phyloP scores from a whole-genome alignment of 805 yeast species.

The Saccharomyces kudriavzevii region DNA sequence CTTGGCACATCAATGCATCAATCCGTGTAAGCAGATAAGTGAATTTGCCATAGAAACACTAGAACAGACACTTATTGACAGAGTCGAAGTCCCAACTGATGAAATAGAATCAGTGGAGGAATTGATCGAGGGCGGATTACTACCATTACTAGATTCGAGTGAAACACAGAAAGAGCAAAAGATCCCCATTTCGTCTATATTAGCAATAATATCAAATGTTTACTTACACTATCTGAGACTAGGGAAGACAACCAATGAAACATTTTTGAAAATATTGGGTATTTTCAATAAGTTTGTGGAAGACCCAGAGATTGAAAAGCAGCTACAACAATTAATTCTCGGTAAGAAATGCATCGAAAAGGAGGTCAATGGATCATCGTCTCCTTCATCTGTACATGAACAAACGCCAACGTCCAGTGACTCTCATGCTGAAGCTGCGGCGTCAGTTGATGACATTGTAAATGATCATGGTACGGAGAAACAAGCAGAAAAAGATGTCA shows the following conservation, averaged over 20 bases:
- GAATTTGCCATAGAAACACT: constrained; percentile 54
- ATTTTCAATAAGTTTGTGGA: constrained; percentile 35
- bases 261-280: constrained; percentile 32
- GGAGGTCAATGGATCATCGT: not conserved
- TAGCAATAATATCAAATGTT: constrained; percentile 60
- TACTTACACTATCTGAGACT: constrained; percentile 41
- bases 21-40: constrained; percentile 76
- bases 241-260: constrained; percentile 32
- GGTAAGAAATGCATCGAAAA: constrained; percentile 30
- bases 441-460: not conserved
- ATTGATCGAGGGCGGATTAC: constrained; percentile 62
- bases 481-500: not conserved
- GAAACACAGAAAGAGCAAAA: constrained; percentile 6
- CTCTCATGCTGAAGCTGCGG: not conserved
- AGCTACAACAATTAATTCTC: constrained; percentile 32
- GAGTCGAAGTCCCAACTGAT: constrained; percentile 30
- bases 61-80: constrained; percentile 38
- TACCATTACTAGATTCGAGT: constrained; percentile 40
- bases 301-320: constrained; percentile 32
- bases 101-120: constrained; percentile 42
- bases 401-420: not conserved
- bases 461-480: not conserved
- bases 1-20: constrained; percentile 79
- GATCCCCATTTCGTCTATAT: constrained; percentile 54
- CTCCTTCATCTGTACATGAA: not conserved